These are phyloP conservation scores for Diaporthe aspalathi DNA, from an alignment of 2,329 filamentous ascomycete genomes.

Conservation along the genomic window DNA sequence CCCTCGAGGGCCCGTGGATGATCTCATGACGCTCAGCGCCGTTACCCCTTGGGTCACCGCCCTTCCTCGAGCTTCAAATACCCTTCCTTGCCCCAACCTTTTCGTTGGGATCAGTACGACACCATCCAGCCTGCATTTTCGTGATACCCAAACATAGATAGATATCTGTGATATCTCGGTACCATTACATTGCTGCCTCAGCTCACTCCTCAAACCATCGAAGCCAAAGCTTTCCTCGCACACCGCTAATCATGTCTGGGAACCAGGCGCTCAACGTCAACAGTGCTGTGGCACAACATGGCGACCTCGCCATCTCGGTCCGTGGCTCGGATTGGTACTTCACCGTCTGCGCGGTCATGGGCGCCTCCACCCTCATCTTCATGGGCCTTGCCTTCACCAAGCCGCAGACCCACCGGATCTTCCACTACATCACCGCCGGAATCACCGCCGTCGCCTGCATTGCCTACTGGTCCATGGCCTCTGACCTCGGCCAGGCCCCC, in stretches of 20 bases:
- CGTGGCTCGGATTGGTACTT: constrained; percentile 73
- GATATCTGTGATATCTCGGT: constrained; percentile 21
- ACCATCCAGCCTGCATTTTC: neutral
- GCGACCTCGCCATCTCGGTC: constrained; percentile 68
- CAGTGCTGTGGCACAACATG: constrained; percentile 58
- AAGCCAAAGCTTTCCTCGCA: neutral
- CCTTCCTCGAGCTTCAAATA: constrained; percentile 29
- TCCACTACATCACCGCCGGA: constrained; percentile 72
- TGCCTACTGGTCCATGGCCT: constrained; percentile 75
- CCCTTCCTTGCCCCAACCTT: neutral
- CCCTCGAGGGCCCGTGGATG: constrained; percentile 8
- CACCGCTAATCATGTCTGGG: constrained; percentile 43
- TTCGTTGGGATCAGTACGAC: no score
- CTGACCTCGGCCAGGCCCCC: constrained; percentile 71
- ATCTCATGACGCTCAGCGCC: constrained; percentile 24
- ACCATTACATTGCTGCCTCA: neutral
- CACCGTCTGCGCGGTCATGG: constrained; percentile 71
- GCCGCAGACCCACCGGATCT: constrained; percentile 66
- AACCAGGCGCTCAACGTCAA: constrained; percentile 62
- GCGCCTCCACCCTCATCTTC: constrained; percentile 62
- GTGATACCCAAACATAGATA: constrained; percentile 24
- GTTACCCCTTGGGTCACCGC: neutral
- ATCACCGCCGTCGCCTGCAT: constrained; percentile 70
- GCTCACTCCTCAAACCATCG: no score
- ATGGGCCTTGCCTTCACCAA: constrained; percentile 64